Percentiles rank a stretch among this genome's conserved stretches.
These are phyloP conservation scores for Fomitiporia mediterranea DNA, from an alignment of 1,284 basidiomycete species.

Conservation along the genomic window DNA sequence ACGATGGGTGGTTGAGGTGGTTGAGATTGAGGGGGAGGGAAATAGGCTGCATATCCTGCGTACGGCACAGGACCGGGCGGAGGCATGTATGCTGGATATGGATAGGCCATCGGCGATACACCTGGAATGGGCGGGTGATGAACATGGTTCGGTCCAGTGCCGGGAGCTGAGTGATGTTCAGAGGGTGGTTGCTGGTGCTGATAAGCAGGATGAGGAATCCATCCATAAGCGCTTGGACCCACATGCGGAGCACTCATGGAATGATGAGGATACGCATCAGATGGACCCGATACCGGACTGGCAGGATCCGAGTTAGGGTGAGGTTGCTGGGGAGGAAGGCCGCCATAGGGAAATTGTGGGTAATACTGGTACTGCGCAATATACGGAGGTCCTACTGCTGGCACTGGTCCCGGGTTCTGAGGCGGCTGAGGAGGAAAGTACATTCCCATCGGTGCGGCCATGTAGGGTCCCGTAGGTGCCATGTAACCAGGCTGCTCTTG, in stretches of 20 bases:
- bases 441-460: constrained; percentile 27
- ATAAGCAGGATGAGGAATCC: constrained; percentile 29
- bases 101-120: constrained; percentile 10
- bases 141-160: constrained; percentile 2
- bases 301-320: constrained; percentile 32
- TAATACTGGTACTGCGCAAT: constrained; percentile 36
- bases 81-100: constrained; percentile 11
- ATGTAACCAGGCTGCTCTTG: constrained; percentile 45
- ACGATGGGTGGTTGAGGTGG: constrained; percentile 26
- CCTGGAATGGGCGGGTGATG: constrained; percentile 6
- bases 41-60: constrained; percentile 29
- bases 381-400: constrained; percentile 34
- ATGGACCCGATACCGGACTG: constrained; percentile 27
- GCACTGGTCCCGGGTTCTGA: constrained; percentile 26
- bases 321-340: constrained; percentile 25
- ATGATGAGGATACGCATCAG: constrained; percentile 31
- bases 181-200: constrained; percentile 10
- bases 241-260: constrained; percentile 27
- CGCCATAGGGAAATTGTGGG: constrained; percentile 33
- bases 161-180: constrained; percentile 3
- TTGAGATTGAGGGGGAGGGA: constrained; percentile 33
- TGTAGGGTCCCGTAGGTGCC: constrained; percentile 32
- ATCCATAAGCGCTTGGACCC: constrained; percentile 32
- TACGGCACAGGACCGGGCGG: constrained; percentile 14
- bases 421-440: constrained; percentile 29